Evolutionary conservation across 2,329 filamentous ascomycete species (phyloP), one percentile per base, ranked within the genome.

Genomic region (Cercospora nicotianae): DNA sequence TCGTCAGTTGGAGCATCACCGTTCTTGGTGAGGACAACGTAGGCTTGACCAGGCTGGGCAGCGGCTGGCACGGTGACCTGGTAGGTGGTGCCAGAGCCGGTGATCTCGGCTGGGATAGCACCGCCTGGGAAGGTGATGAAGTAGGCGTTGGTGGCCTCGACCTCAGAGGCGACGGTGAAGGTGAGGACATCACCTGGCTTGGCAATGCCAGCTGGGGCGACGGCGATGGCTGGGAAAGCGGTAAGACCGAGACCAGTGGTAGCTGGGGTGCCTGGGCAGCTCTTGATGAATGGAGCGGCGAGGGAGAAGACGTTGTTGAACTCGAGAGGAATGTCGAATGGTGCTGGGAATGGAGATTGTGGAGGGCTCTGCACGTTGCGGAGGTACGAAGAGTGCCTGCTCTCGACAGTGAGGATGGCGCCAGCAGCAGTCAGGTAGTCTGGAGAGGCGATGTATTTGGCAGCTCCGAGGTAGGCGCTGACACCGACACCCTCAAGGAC

Each of bases 321-420:
- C 72, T 79, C 78, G 55, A 90, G 82, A 0, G 88, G 87, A 28
- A 84, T 82, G 72, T 90, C 88, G 73, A 89, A 90, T 7, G 88
- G 79, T 70, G 86, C 82, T 1, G 88, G 81, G 74, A 87, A 88
- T 3, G 88, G 87, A 13, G 13, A 78, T 77, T 73, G 64, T 10
- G 64, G 65, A 48, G 72, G 72, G 18, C 84, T 78, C 9, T 72
- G 66, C 63, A 66, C 68, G 58, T 71, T 69, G 60, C 74, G 76
- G 71, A 90, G 80, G 80, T 88, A 89, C 3, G 89, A 81, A 1
- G 85, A 85, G 80, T 91, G 89, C 9, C 89, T 85, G 33, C 89
- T 84, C 74, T 91, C 89, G 65, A 90, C 85, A 31, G 87, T 87
- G 36, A 91, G 81, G 74, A 91, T 88, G 65, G 85, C 85, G 28